Evolutionary conservation across 2,329 filamentous ascomycete genomes (phyloP).

Genomic region (Diaporthe helianthi): DNA sequence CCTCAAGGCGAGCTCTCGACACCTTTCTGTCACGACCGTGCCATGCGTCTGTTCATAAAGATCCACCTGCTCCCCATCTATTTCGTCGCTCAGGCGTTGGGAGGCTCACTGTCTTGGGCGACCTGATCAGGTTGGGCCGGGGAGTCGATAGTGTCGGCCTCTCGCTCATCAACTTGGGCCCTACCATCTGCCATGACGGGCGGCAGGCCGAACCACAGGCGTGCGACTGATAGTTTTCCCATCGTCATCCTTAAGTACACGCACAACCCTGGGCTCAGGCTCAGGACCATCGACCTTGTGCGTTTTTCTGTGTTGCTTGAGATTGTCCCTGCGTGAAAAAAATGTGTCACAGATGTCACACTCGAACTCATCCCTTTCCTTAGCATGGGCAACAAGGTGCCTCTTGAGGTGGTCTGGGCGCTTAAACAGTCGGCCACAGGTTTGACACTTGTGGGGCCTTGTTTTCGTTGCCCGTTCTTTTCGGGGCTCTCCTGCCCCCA

Average conservation of each 20-base stretch:
- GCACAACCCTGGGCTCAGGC: not conserved
- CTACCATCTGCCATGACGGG: too few species aligned
- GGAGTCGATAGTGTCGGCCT: not conserved
- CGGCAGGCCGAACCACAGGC: not conserved
- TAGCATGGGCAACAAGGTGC: not conserved
- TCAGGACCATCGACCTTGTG: not conserved
- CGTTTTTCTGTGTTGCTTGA: not conserved
- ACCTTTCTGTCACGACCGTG: not conserved
- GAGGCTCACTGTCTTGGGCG: not conserved
- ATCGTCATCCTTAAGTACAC: not conserved
- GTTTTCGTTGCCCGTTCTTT: too few species aligned
- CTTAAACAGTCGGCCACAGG: not conserved
- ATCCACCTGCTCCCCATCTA: not conserved
- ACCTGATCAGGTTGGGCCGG: not conserved
- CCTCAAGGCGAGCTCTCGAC: not conserved
- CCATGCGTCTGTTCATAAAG: not conserved
- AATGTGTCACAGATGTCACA: not conserved
- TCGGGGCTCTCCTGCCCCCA: not conserved
- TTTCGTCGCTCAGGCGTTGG: not conserved
- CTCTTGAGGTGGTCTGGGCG: not conserved
- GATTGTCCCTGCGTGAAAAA: slow-evolving; percentile 2
- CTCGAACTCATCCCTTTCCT: not conserved
- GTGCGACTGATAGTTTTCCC: not conserved
- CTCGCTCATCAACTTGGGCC: not conserved
- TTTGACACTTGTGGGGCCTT: not conserved